Base-by-base conservation (phyloP, 164 flowering plant species). In the Vitis cinerea region DNA sequence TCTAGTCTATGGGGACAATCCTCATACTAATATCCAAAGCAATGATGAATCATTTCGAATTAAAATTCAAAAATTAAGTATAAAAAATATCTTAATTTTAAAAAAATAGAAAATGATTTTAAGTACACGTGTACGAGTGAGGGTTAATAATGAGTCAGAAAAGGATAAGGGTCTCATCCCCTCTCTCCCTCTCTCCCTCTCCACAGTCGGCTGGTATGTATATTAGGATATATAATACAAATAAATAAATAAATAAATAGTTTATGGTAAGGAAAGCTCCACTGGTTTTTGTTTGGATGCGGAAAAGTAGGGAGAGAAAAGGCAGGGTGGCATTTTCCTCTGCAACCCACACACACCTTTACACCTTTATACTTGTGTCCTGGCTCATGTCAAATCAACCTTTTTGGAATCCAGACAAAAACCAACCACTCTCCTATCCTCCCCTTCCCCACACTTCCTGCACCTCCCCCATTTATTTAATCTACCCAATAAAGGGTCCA, bases 401-500 rank as follows among this genome's bases (percentile, higher is more conserved):
- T 75, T 80, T 82, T 75, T 64, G 65, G 78, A 70, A 77, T 77
- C 49, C 73, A 75, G 63, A 75, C 79, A 79, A 82, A 78, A 69
- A 23, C 64, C 74, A 82, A 80, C 82, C 58, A 72, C 82, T 59
- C 71, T 23, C 15, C 67, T 23, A 1, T 23, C 1, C 9, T 53
- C 44, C 47, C 47, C 50, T 19, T 65, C 17, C 54, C 71, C 29
- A 31, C 44, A 29, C 63, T 50, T 52, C 55, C 63, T 56, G 30
- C 13, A 30, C 47, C 59, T 50, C 37, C 44, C 6, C 44, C 0
- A 52, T 31, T 16, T 47, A 48, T 47, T 63, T 47, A 47, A 47
- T 48, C 23, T 59, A 8, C 44, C 44, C 44, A 37, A 37, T 37
- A 37, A 37, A 37, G 44, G 4, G 2, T 4, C 7, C 44, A 3